These are phyloP conservation scores for Teratosphaeria epicoccoides DNA, from an alignment of 2,329 filamentous ascomycete genomes.

Conservation along the genomic window DNA sequence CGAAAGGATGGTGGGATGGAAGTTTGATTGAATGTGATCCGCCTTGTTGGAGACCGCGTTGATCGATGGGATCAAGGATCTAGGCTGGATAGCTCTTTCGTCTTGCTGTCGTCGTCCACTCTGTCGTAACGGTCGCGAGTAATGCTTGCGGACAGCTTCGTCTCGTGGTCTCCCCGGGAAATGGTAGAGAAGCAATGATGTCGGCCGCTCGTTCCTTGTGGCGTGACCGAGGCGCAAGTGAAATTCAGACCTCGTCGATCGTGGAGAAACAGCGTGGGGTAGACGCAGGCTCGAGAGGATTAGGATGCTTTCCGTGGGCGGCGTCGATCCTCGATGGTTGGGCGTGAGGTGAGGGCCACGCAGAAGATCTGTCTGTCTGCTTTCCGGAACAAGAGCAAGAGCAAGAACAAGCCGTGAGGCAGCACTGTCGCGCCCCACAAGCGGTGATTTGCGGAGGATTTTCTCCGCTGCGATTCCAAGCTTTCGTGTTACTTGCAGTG, in stretches of 20 bases:
- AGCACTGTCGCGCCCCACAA: background rate
- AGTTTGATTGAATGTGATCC: background rate
- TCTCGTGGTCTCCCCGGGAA: background rate
- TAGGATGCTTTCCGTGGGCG: too few relatives aligned
- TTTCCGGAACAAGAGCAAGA: background rate
- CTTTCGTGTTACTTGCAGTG: background rate
- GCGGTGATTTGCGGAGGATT: background rate
- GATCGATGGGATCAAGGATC: background rate
- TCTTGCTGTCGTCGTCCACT: background rate
- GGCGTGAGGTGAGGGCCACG: background rate
- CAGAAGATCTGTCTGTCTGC: background rate
- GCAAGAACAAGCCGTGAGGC: too few relatives aligned
- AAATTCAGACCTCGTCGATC: background rate
- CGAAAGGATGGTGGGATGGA: background rate
- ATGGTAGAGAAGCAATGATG: background rate
- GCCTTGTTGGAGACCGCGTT: background rate
- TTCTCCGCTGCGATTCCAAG: background rate
- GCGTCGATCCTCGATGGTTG: background rate
- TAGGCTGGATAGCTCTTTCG: background rate
- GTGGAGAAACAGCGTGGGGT: background rate
- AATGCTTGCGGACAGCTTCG: background rate
- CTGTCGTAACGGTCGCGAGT: background rate
- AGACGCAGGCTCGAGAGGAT: too few relatives aligned
- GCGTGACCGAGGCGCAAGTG: background rate
- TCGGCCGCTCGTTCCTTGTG: background rate